Evolutionary conservation across 2,329 filamentous ascomycete genomes (phyloP), one percentile per base, ranked within the genome.

Genomic region (Raffaelea albimanens): DNA sequence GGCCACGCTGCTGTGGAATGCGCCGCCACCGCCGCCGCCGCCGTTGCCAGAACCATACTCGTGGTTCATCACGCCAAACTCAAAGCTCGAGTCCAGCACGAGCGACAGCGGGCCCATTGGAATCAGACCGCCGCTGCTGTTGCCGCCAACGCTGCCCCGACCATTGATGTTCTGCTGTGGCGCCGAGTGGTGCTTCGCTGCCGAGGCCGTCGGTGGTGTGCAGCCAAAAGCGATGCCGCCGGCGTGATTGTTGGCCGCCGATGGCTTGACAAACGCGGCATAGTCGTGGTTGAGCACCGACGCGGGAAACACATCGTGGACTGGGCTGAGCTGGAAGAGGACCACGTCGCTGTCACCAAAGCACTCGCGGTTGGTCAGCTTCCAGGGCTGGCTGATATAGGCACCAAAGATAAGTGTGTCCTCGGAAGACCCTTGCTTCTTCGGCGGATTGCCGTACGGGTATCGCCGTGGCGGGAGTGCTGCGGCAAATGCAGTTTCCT

Each of bases 1-100:
- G 3, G 73, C 72, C n/a, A 69, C 61, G 50, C 75, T 80, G 0
- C 70, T 70, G 36, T 71, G 71, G 56, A 86, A 88, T 0, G 83
- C 82, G 1, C 85, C 84, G 2, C 83, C 84, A 2, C 78, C 76
- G 29, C 72, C 72, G 0, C 68, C 69, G 53, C 74, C 36, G 19
- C 11, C 25, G 21, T 23, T 20, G 9, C 18, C 19, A 34, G 2
- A 23, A 14, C 19, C 38, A 53, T 74, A 71, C 50, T 83, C 78
- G 55, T 88, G 83, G 31, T 83, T 85, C 63, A 89, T 87, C 43
- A 85, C 78, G 34, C 78, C 85, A 57, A 79, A 88, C 59, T 88
- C 84, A 50, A 89, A 82, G n/a, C 78, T 81, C 44, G 81, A 80
- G 55, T 88, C 82, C 4, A 88, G 69, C 19, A 80, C 67, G 14